These are phyloP conservation scores for Candida maesae DNA, from an alignment of 805 yeast genomes.

Conservation along the genomic window DNA sequence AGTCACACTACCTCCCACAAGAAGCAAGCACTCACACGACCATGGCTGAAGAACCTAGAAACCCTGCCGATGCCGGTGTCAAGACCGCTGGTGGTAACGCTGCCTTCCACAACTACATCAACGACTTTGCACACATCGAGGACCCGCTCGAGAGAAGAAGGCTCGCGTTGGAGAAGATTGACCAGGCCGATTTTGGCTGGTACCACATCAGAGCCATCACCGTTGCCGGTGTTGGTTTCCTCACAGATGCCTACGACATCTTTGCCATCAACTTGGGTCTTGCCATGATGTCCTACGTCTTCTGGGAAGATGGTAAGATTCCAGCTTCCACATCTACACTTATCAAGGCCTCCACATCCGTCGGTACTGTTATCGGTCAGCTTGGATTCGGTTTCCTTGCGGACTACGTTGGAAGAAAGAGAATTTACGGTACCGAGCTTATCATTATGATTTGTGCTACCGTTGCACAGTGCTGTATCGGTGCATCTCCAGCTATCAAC, in stretches of 20 bases:
- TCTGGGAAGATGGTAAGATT: conserved; percentile 55
- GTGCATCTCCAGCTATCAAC: conserved; percentile 65
- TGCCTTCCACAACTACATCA: conserved; percentile 79
- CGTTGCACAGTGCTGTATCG: conserved; percentile 70
- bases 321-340: conserved; percentile 74
- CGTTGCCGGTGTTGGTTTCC: conserved; percentile 92
- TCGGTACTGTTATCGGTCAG: conserved; percentile 93
- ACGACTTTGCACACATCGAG: conserved; percentile 75
- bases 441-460: conserved; percentile 81
- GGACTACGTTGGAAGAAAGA: conserved; percentile 81
- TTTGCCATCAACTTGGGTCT: conserved; percentile 84
- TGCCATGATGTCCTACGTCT: conserved; percentile 73
- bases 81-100: conserved; percentile 72
- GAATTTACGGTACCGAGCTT: conserved; percentile 81
- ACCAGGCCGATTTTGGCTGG: conserved; percentile 77
- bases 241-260: conserved; percentile 90
- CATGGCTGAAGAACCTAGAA: conserved; percentile 17
- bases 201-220: conserved; percentile 75
- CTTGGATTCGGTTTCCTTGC: conserved; percentile 79
- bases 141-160: conserved; percentile 88
- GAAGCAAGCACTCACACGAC: neutral
- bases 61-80: conserved; percentile 27
- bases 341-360: conserved; percentile 85
- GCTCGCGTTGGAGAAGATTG: conserved; percentile 79
- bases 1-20: neutral